Conservation (phyloP, 768 basidiomycete genomes). For the Mycena indigotica region DNA sequence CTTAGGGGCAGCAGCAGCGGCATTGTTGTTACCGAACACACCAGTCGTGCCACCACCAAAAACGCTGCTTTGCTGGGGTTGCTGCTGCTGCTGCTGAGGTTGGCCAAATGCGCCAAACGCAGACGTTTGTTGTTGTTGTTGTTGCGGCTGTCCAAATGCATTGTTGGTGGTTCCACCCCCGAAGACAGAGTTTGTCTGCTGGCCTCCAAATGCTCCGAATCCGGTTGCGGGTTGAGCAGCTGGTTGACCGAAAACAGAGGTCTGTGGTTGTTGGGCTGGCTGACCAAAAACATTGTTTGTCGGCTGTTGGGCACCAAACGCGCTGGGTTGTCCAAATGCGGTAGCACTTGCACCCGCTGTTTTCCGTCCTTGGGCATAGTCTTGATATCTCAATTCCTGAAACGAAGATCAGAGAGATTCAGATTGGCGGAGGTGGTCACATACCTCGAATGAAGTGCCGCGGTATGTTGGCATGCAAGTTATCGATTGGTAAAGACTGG, state of each 20-base stretch:
- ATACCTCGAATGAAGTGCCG: conserved; percentile 76
- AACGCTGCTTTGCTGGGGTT: conserved; percentile 25
- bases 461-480: conserved; percentile 78
- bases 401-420: conserved; percentile 20
- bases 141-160: conserved; percentile 8
- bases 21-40: conserved; percentile 27
- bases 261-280: conserved; percentile 38
- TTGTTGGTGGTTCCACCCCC: conserved; percentile 1
- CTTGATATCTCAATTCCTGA: conserved; percentile 76
- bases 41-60: conserved; percentile 27
- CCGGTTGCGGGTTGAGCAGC: conserved; percentile 36
- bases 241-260: conserved; percentile 40
- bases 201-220: conserved; percentile 49
- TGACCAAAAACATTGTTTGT: conserved; percentile 50
- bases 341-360: conserved; percentile 64
- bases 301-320: conserved; percentile 50
- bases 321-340: conserved; percentile 57
- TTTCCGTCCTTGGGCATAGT: conserved; percentile 75
- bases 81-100: conserved; percentile 36
- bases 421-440: too few species aligned
- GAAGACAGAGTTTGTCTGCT: conserved; percentile 34
- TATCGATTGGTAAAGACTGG: conserved; percentile 79
- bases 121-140: conserved; percentile 18
- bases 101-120: conserved; percentile 36
- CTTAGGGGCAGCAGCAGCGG: conserved; percentile 29